Conservation (phyloP, 306 rosid genomes). For the Citrullus amarus region DNA sequence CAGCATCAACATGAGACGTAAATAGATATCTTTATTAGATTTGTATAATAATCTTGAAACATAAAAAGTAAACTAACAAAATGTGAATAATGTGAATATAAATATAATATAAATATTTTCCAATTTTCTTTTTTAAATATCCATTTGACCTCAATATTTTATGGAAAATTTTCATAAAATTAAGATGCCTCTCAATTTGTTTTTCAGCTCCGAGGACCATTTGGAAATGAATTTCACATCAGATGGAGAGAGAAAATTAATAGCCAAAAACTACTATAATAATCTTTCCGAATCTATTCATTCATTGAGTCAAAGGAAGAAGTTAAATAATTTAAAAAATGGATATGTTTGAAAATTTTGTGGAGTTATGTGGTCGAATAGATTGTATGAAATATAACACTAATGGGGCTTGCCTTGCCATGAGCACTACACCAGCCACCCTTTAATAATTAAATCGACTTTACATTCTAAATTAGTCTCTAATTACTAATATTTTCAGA, state of each 20-base stretch:
- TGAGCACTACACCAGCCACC: neutral
- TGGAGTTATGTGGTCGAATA: neutral
- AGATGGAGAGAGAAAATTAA: neutral
- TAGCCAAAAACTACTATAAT: neutral
- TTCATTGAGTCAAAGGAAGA: neutral
- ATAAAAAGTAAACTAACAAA: too few species aligned
- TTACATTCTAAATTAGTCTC: neutral
- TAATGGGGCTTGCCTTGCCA: neutral
- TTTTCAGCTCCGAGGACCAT: too few species aligned
- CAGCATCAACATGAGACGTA: too few species aligned
- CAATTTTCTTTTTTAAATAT: too few species aligned
- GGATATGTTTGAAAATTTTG: neutral
- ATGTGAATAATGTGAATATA: too few species aligned
- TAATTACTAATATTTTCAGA: neutral
- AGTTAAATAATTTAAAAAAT: neutral
- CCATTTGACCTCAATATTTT: too few species aligned
- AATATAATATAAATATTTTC: too few species aligned
- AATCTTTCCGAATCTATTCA: neutral
- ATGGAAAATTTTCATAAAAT: too few species aligned
- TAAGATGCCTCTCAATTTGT: too few species aligned
- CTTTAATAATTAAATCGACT: neutral
- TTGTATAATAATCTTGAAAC: too few species aligned
- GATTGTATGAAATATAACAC: neutral
- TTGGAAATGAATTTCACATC: too few species aligned
- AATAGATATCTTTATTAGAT: too few species aligned